Conservation (phyloP, 768 basidiomycete genomes). For the Calocybe indica region DNA sequence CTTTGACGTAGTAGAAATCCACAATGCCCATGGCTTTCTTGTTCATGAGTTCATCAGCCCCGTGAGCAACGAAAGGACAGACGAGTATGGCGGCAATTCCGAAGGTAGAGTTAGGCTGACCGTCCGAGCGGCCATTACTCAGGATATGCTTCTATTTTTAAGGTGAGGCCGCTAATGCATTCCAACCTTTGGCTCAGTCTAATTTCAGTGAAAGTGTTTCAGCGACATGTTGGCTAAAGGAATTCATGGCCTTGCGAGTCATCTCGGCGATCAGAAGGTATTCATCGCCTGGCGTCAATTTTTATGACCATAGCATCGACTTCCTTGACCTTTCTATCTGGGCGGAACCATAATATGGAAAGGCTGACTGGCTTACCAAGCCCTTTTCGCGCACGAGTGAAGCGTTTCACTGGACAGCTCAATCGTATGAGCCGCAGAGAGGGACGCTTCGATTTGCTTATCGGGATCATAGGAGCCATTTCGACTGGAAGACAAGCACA, state of each 20-base stretch:
- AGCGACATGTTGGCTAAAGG: slow-evolving; percentile 70
- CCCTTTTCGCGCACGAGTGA: not conserved
- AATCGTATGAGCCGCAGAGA: not conserved
- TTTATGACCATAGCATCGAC: slow-evolving; percentile 51
- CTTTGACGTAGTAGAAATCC: slow-evolving; percentile 67
- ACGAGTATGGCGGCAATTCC: slow-evolving; percentile 63
- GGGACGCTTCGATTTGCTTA: not conserved
- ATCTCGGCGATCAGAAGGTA: slow-evolving; percentile 67
- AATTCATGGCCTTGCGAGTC: slow-evolving; percentile 51
- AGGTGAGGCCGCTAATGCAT: slow-evolving; percentile 46
- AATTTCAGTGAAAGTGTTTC: slow-evolving; percentile 39
- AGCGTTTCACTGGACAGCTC: not conserved
- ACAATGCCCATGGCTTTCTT: slow-evolving; percentile 70
- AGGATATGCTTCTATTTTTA: slow-evolving; percentile 64
- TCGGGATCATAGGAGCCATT: slow-evolving; percentile 35
- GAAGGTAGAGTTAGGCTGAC: slow-evolving; percentile 65
- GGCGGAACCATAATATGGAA: slow-evolving; percentile 23
- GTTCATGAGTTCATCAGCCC: slow-evolving; percentile 66
- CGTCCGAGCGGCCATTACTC: slow-evolving; percentile 52
- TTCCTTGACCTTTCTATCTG: slow-evolving; percentile 54
- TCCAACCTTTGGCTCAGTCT: slow-evolving; percentile 2
- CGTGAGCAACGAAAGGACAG: slow-evolving; percentile 64
- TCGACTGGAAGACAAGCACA: slow-evolving; percentile 46
- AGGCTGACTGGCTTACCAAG: slow-evolving; percentile 12
- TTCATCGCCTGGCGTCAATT: slow-evolving; percentile 38